Base-by-base conservation (phyloP, 1,284 basidiomycete species). In the Cutaneotrichosporon cutaneum region DNA sequence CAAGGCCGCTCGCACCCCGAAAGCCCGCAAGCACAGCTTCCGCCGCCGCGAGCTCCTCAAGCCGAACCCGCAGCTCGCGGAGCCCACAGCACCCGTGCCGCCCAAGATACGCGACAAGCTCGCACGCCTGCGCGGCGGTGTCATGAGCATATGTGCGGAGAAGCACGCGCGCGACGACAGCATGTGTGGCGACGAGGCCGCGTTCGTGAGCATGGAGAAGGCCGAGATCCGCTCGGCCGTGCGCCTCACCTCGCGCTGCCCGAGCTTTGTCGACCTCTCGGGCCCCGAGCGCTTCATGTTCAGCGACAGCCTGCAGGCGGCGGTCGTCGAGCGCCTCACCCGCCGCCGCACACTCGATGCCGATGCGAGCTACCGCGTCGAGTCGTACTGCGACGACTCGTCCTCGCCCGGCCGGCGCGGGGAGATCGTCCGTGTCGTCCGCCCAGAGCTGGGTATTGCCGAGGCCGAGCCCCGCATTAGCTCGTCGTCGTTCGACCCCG, bases 21-120 rank as follows among this genome's bases (percentile, higher is more conserved):
- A 42, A 3, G 39, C 39, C 18, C 39, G 39, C 39, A 42, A 42
- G 39, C 18, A 42, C 39, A n/a, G 18, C 18, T 42, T 42, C 39
- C 39, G 39, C 52, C 69, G 68, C 1, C 62, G 67, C 6, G 73
- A 76, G 51, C 74, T 76, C 70, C 57, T 75, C 51, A 73, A 73
- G 39, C 73, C 72, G 14, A 36, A 60, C 18, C 74, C 74, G 0
- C 72, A 73, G 1, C 61, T 76, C 27, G n/a, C n/a, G n/a, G n/a
- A n/a, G n/a, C n/a, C n/a, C n/a, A n/a, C n/a, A n/a, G n/a, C n/a
- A n/a, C n/a, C n/a, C n/a, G 11, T n/a, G 0, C 48, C 48, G 26
- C 48, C 48, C 26, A 53, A 53, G 51, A 36, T 22, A 22, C 51
- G 51, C 3, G 10, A 35, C 51, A 53, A 4, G 70, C 73, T 30